Evolutionary conservation across 208 protist genomes (phyloP).

Genomic region (Leishmania gerbilli): DNA sequence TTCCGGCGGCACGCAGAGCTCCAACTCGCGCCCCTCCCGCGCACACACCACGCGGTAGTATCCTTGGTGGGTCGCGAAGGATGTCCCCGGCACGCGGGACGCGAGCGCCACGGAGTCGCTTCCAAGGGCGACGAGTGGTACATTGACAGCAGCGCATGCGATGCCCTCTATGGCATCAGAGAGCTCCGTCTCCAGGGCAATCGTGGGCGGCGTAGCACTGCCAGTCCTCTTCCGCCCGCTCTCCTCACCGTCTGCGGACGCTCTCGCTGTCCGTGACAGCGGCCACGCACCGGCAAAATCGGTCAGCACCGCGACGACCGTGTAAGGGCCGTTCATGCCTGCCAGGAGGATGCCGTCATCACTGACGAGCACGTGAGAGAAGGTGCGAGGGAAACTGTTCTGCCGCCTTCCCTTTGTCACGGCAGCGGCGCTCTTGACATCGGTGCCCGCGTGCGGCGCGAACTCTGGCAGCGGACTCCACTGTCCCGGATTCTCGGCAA

Average conservation of each 20-base stretch:
- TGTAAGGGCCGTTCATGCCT: conserved; percentile 30
- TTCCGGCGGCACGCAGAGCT: conserved; percentile 27
- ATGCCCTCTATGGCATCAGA: conserved; percentile 8
- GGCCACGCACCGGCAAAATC: conserved; percentile 7
- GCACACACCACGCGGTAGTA: conserved; percentile 28
- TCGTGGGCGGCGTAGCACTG: not conserved
- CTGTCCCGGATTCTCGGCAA: not conserved
- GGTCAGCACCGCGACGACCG: conserved; percentile 15
- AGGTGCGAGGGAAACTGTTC: not conserved
- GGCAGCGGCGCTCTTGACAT: not conserved
- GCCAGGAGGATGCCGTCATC: conserved; percentile 18
- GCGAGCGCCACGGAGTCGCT: not conserved
- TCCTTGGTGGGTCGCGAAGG: conserved; percentile 20
- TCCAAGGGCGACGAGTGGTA: not conserved
- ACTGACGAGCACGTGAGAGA: conserved; percentile 17
- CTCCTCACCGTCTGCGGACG: not conserved
- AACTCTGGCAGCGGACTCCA: conserved; percentile 7
- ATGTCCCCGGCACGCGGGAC: conserved; percentile 10
- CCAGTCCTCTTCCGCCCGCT: not conserved
- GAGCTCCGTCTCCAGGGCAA: not conserved
- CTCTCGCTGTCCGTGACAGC: not conserved
- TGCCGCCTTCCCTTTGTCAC: not conserved
- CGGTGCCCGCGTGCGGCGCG: not conserved
- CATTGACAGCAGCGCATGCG: conserved; percentile 4
- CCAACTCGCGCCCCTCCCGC: conserved; percentile 22